Evolutionary conservation across 2,329 filamentous ascomycete species (phyloP).

Genomic region (Aplosporella prunicola): DNA sequence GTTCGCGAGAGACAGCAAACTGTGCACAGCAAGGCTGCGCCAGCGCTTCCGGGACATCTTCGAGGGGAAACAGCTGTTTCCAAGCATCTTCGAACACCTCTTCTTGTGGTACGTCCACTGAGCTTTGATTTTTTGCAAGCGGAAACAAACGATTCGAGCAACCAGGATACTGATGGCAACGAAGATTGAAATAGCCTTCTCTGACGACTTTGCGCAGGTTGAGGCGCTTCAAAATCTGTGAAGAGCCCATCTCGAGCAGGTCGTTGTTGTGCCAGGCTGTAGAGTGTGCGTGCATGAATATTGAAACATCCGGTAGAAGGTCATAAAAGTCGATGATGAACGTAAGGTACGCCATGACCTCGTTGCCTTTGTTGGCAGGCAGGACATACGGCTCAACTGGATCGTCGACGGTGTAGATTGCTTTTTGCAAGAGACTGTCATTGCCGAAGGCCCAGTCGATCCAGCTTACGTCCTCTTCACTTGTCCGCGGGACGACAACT

Average conservation of each 20-base stretch:
- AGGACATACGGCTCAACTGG: slow-evolving; percentile 10
- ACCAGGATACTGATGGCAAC: slow-evolving; percentile 28
- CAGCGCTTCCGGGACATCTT: slow-evolving; percentile 12
- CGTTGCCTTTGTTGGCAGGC: slow-evolving; percentile 16
- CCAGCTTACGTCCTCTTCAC: slow-evolving; percentile 39
- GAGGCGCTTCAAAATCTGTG: slow-evolving; percentile 18
- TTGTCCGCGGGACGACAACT: slow-evolving; percentile 40
- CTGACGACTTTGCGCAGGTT: slow-evolving; percentile 22
- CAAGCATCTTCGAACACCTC: slow-evolving; percentile 11
- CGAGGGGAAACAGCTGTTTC: slow-evolving; percentile 9
- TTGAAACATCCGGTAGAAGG: slow-evolving; percentile 14
- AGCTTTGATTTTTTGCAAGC: slow-evolving; percentile 40
- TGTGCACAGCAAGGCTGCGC: slow-evolving; percentile 15
- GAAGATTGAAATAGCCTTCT: slow-evolving; percentile 33
- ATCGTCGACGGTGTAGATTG: slow-evolving; percentile 15
- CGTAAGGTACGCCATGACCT: slow-evolving; percentile 18
- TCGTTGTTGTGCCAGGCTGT: slow-evolving; percentile 12
- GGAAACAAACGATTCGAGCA: slow-evolving; percentile 28
- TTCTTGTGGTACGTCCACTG: slow-evolving; percentile 38
- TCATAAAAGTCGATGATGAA: slow-evolving; percentile 21
- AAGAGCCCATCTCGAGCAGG: slow-evolving; percentile 29
- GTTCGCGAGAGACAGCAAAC: slow-evolving; percentile 13
- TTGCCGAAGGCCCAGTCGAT: slow-evolving; percentile 32
- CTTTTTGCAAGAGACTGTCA: slow-evolving; percentile 26
- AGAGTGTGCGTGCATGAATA: slow-evolving; percentile 16